These are phyloP conservation scores for Xylariaceae sp. DNA, from an alignment of 2,329 filamentous ascomycete genomes.

Conservation along the genomic window DNA sequence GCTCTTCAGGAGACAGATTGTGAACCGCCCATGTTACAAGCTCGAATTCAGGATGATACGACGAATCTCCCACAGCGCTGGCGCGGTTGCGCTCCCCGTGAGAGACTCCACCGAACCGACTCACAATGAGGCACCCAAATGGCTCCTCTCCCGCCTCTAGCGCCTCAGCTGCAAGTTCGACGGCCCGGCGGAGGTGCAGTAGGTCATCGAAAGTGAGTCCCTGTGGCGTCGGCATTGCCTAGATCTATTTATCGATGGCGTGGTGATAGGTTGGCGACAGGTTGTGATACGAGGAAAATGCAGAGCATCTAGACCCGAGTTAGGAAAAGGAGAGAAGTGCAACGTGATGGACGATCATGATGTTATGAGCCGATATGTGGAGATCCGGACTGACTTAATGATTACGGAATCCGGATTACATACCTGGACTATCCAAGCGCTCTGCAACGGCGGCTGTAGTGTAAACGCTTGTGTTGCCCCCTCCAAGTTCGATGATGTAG, in stretches of 20 bases:
- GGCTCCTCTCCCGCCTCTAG: conserved; percentile 25
- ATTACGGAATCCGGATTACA: not conserved
- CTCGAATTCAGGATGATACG: conserved; percentile 23
- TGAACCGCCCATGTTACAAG: conserved; percentile 22
- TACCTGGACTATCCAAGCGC: not conserved
- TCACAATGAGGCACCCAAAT: conserved; percentile 22
- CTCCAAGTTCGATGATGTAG: not conserved
- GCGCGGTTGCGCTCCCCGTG: conserved; percentile 23
- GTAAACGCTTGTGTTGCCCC: not conserved
- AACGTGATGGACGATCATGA: not conserved
- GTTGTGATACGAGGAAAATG: not conserved
- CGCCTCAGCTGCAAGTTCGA: conserved; percentile 30
- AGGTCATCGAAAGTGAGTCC: conserved; percentile 11
- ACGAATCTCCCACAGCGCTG: conserved; percentile 13
- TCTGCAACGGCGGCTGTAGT: not conserved
- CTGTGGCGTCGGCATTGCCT: conserved; percentile 3
- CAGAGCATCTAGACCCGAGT: not conserved
- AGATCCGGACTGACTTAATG: not conserved
- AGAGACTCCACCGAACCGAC: not conserved
- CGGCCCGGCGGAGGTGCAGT: conserved; percentile 22
- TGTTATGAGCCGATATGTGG: conserved; percentile 1
- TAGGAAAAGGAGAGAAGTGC: not conserved
- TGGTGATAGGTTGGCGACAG: not conserved
- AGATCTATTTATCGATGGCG: not conserved
- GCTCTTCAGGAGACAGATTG: conserved; percentile 10